Evolutionary conservation across 2,329 filamentous ascomycete species (phyloP), one percentile per base, ranked within the genome.

Genomic region (Eutypella sp.): DNA sequence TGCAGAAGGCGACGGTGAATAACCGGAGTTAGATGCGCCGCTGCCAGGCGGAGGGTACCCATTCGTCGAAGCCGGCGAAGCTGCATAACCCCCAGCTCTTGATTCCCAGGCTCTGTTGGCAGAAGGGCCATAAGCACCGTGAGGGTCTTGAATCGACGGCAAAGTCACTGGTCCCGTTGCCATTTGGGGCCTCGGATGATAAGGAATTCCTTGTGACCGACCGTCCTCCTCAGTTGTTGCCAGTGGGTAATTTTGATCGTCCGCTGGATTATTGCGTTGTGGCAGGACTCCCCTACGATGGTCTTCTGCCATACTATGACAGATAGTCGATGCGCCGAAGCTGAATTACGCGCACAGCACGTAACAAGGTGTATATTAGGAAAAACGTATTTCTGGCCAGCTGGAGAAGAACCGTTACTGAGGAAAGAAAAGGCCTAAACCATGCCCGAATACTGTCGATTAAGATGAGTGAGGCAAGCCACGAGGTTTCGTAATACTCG

Each of bases 121-220:
- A 10, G 52, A 45, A 19, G 55, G 29, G 36, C 49, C 46, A 46
- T 61, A 59, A 46, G 63, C 54, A 27, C 61, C 56, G 42, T 69
- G 64, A 40, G 68, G 61, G 55, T 76, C 75, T 44, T 76, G 68
- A 44, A 78, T 77, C 16, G 75, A 71, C 1, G 75, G 75, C 27
- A 76, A 62, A 48, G 68, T 74, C 47, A 75, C 68, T 47, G 67
- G 64, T 37, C 53, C 52, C 41, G 68, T 59, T 43, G 71, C 69
- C 68, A 74, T 75, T 53, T 53, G 65, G 53, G 65, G 57, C 47
- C 58, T 57, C 49, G 57, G 44, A 45, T 54, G 59, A 51, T 56
- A 63, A 40, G 48, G 59, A 49, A 54, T 56, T 29, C 50, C 48
- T 57, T 63, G 66, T 38, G 64, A 61, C 40, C 63, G 57, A 50